Base-by-base conservation (phyloP, 768 basidiomycete species). In the Grammothele lineata region DNA sequence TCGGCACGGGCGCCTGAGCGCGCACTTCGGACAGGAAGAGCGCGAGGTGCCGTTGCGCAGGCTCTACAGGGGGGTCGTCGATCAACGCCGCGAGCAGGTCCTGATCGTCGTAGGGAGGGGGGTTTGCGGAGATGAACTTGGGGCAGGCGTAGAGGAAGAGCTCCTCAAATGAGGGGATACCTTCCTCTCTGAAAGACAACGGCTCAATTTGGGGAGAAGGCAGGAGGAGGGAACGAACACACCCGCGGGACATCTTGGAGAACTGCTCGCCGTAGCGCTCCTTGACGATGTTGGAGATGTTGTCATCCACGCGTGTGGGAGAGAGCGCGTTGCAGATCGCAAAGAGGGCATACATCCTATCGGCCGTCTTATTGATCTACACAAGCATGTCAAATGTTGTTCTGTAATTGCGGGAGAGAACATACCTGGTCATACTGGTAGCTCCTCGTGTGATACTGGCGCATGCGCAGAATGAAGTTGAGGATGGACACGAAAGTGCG, bases 341-440 rank as follows among this genome's bases (percentile, higher is more conserved):
- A 53, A 97, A 89, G 25, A 99, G 68, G 5, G 93, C 93, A 59
- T 97, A 95, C 94, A 98, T 99, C 37, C 96, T 75, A 62, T 99
- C 96, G 3, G 92, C 94, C 15, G 89, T 94, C 75, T 97, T 97
- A 71, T 86, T 92, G 68, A 99, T 96, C 89, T 92, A 57, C 50
- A 17, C 7, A 37, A 4, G n/a, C 8, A 14, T 30, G 27, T 30
- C 27, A 30, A 30, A 14, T 7, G 8, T 30, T 1, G 14, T 11
- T 37, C 8, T 41, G 40, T 23, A n/a, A 37, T 15, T n/a, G n/a
- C n/a, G n/a, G n/a, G n/a, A n/a, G n/a, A n/a, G 3, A 15, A 46
- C 70, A 26, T 51, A 87, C 90, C 75, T 94, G 92, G 60, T 96
- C 93, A 58, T 96, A 96, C 63, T 97, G 93, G 64, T 95, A 95